Evolutionary conservation across 1,139 yeast genomes (phyloP).

Genomic region (Suzukiozyma palmioleophila): DNA sequence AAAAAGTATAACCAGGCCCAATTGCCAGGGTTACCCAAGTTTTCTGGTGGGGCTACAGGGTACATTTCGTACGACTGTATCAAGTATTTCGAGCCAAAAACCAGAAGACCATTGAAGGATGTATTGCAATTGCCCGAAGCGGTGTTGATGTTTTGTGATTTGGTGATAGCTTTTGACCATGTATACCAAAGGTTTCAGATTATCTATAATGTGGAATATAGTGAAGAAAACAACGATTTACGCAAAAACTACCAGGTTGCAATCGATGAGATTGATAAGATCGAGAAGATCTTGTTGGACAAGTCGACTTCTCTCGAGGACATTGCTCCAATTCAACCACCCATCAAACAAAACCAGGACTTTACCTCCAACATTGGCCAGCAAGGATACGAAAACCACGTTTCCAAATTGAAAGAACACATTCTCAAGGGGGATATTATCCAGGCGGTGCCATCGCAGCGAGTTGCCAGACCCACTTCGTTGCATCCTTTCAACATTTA

Average conservation of each 20-base stretch:
- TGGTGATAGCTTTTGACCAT: conserved; percentile 87
- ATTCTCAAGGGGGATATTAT: conserved; percentile 88
- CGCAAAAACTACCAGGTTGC: conserved; percentile 55
- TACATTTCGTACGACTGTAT: conserved; percentile 95
- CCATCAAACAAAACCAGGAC: conserved; percentile 58
- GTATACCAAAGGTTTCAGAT: conserved; percentile 91
- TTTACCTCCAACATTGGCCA: conserved; percentile 89
- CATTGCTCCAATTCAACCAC: conserved; percentile 55
- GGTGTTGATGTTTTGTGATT: conserved; percentile 84
- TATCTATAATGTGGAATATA: conserved; percentile 66
- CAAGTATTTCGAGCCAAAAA: conserved; percentile 91
- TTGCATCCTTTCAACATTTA: conserved; percentile 95
- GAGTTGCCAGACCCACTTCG: conserved; percentile 91
- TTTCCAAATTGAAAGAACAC: conserved; percentile 67
- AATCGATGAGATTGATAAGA: conserved; percentile 47
- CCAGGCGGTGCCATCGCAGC: conserved; percentile 97
- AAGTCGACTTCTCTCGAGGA: conserved; percentile 28
- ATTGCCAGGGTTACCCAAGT: conserved; percentile 74
- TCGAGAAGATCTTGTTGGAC: conserved; percentile 46
- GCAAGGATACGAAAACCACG: conserved; percentile 86
- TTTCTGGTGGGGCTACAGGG: conserved; percentile 96
- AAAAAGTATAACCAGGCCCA: conserved; percentile 60
- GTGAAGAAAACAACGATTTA: conserved; percentile 35
- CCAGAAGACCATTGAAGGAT: conserved; percentile 71
- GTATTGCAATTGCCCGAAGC: conserved; percentile 85